Conservation (phyloP, 495 filamentous ascomycete species). For the Penicillium tannophilum region DNA sequence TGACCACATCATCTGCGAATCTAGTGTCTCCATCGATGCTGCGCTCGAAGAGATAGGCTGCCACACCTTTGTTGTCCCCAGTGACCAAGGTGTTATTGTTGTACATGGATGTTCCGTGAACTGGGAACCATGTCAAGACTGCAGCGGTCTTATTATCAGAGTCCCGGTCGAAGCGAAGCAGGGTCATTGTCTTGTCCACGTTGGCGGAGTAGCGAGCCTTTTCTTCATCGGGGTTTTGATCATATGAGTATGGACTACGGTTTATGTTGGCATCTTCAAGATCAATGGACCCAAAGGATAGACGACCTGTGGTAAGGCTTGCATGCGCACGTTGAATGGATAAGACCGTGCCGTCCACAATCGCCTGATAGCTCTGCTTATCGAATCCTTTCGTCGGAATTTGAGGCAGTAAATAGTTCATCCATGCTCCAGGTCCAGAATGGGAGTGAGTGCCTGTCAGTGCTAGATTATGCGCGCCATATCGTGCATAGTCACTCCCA, state of each 20-base stretch:
- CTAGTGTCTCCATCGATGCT: slow-evolving; percentile 54
- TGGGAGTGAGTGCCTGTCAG: slow-evolving; percentile 94
- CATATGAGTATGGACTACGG: slow-evolving; percentile 86
- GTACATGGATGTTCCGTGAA: slow-evolving; percentile 89
- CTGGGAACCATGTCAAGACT: slow-evolving; percentile 89
- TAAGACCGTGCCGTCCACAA: slow-evolving; percentile 81
- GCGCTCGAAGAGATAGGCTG: slow-evolving; percentile 82
- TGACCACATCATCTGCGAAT: slow-evolving; percentile 72
- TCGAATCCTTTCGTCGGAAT: slow-evolving; percentile 90
- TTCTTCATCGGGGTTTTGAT: slow-evolving; percentile 83
- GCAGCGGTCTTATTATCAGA: slow-evolving; percentile 75
- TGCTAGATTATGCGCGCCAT: slow-evolving; percentile 83
- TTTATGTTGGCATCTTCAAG: slow-evolving; percentile 86
- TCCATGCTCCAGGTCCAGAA: slow-evolving; percentile 89
- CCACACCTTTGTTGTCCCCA: slow-evolving; percentile 96
- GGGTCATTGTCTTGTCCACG: slow-evolving; percentile 85
- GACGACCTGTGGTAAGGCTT: slow-evolving; percentile 66
- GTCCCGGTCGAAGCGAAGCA: slow-evolving; percentile 76
- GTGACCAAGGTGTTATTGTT: slow-evolving; percentile 92
- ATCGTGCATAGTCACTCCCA: slow-evolving; percentile 70
- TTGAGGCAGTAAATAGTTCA: slow-evolving; percentile 94
- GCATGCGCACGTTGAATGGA: slow-evolving; percentile 84
- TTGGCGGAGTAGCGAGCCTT: slow-evolving; percentile 70
- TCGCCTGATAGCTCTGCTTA: slow-evolving; percentile 83
- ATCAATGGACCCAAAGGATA: slow-evolving; percentile 74